These are phyloP conservation scores for Polyplosphaeria fusca DNA, from an alignment of 495 filamentous ascomycete genomes.

Conservation along the genomic window DNA sequence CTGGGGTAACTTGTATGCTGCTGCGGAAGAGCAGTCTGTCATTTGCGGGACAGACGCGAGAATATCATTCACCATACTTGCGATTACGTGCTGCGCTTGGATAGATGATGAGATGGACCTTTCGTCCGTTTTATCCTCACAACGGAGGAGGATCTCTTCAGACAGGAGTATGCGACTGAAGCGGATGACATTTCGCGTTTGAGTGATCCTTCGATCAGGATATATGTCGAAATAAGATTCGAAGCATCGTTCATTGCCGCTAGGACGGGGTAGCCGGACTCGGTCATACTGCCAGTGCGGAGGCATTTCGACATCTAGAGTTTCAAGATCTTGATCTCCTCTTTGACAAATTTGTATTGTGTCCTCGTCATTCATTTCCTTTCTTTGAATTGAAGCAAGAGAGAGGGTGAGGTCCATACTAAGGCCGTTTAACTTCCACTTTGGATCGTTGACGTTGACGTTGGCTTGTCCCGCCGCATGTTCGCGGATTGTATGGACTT, in stretches of 20 bases:
- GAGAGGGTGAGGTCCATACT: slow-evolving; percentile 32
- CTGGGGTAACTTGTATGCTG: slow-evolving; percentile 3
- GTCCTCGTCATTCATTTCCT: neutral
- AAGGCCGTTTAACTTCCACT: slow-evolving; percentile 30
- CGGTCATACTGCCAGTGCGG: slow-evolving; percentile 9
- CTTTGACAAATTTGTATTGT: neutral
- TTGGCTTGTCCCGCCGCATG: slow-evolving; percentile 24
- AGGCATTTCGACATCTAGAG: neutral
- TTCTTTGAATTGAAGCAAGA: slow-evolving; percentile 7
- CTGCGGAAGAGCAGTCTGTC: slow-evolving; percentile 15
- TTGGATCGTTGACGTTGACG: slow-evolving; percentile 20
- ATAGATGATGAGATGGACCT: neutral
- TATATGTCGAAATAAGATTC: slow-evolving; percentile 34
- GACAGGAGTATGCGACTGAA: slow-evolving; percentile 38
- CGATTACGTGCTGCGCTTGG: no score
- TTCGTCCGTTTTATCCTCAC: neutral
- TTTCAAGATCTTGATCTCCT: slow-evolving; percentile 7
- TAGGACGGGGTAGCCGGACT: neutral
- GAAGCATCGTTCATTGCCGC: slow-evolving; percentile 17
- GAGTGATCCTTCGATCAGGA: slow-evolving; percentile 27
- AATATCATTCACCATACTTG: slow-evolving; percentile 33
- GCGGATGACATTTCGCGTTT: slow-evolving; percentile 37
- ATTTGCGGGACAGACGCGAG: slow-evolving; percentile 38
- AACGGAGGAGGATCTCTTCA: slow-evolving; percentile 20
- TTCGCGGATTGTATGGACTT: slow-evolving; percentile 26